Evolutionary conservation across 805 yeast species (phyloP).

Genomic region (Candida pseudofarinosa): DNA sequence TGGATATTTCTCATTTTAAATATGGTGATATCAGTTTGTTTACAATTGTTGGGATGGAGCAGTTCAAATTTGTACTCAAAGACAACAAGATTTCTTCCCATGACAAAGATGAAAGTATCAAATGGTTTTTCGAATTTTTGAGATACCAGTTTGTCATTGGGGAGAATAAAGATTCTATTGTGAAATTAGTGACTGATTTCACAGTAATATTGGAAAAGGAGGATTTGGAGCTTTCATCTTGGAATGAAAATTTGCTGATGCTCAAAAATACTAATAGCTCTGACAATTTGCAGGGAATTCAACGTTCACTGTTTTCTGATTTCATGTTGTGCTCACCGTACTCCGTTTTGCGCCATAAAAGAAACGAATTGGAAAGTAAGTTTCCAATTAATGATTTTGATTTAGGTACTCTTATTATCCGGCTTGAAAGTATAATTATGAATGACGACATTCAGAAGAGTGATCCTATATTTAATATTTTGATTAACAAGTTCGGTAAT

Average conservation of each 20-base stretch:
- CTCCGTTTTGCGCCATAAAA: conserved; percentile 1
- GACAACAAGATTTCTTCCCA: conserved; percentile 13
- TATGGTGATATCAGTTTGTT: conserved; percentile 30
- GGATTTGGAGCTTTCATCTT: neutral
- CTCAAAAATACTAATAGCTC: neutral
- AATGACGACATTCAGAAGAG: conserved; percentile 18
- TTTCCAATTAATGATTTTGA: conserved; percentile 47
- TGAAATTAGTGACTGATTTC: conserved; percentile 8
- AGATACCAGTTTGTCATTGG: conserved; percentile 53
- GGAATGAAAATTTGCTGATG: neutral
- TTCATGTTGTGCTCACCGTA: conserved; percentile 9
- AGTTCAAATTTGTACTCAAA: conserved; percentile 52
- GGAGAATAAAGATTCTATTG: conserved; percentile 43
- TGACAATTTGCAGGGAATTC: neutral
- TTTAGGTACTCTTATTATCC: conserved; percentile 40
- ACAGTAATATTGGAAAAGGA: neutral
- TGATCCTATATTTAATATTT: conserved; percentile 23
- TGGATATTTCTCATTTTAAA: conserved; percentile 47
- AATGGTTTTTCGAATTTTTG: conserved; percentile 51
- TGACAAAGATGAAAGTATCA: conserved; percentile 12
- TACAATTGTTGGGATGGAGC: conserved; percentile 51
- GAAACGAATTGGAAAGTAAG: conserved; percentile 15
- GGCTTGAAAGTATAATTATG: conserved; percentile 28
- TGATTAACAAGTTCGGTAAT: conserved; percentile 46
- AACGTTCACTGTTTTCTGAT: conserved; percentile 8